phyloP scores from a whole-genome alignment of 371 early-diverging fungal species.

The Massospora cicadina region DNA sequence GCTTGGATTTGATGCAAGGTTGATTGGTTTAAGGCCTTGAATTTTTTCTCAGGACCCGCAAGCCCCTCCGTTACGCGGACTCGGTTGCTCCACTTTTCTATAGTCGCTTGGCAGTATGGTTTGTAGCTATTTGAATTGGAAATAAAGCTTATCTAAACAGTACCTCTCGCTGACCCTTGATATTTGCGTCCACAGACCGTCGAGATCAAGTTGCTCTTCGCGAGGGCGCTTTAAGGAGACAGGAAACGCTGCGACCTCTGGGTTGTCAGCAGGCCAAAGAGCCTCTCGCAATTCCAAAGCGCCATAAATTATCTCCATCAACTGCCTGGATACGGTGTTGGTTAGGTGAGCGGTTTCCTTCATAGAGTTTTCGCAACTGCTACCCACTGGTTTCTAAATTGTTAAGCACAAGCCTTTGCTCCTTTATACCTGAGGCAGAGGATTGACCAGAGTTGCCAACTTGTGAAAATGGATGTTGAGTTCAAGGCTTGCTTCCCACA shows the following conservation, averaged over 20 bases:
- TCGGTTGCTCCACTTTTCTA: constrained; percentile 87
- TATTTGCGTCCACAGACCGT: constrained; percentile 32
- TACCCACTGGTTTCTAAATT: too few relatives aligned
- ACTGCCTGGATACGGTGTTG: neutral
- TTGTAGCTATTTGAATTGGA: constrained; percentile 27
- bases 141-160: neutral
- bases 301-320: neutral
- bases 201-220: constrained; percentile 38
- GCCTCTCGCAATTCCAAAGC: constrained; percentile 11
- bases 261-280: constrained; percentile 5
- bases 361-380: neutral
- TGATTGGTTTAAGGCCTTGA: constrained; percentile 84
- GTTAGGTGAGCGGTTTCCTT: neutral
- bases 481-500: constrained; percentile 80
- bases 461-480: constrained; percentile 79
- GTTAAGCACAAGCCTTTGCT: neutral
- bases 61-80: constrained; percentile 56
- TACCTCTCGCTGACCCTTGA: neutral
- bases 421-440: constrained; percentile 40
- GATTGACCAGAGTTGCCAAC: constrained; percentile 50
- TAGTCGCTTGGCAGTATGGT: constrained; percentile 58
- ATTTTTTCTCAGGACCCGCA: constrained; percentile 51
- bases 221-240: constrained; percentile 34
- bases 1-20: constrained; percentile 61
- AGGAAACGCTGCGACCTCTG: neutral